Conservation (phyloP, 1,139 yeast species). For the Diutina pseudorugosa region DNA sequence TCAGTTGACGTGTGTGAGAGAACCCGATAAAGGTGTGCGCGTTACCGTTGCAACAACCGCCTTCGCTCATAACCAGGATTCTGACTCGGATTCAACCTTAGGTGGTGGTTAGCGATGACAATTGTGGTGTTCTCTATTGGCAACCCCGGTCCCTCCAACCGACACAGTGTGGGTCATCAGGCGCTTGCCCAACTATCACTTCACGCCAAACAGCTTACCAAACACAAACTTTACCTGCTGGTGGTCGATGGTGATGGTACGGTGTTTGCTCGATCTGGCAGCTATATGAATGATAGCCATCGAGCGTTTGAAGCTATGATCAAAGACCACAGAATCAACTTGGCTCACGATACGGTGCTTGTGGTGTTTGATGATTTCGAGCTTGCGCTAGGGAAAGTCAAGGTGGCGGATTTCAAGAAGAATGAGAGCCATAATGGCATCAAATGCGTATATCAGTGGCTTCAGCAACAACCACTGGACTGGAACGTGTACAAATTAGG, state of each 20-base stretch:
- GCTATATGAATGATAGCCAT: constrained; percentile 31
- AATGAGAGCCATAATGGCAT: constrained; percentile 33
- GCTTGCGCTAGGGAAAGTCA: constrained; percentile 17
- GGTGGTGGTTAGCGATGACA: not conserved
- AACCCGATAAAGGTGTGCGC: not conserved
- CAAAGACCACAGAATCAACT: constrained; percentile 11
- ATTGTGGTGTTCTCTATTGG: constrained; percentile 28
- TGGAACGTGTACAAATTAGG: constrained; percentile 17
- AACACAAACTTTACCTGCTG: constrained; percentile 15
- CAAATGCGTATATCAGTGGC: constrained; percentile 13
- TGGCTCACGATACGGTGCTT: constrained; percentile 11
- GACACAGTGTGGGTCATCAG: constrained; percentile 31
- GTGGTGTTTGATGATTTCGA: constrained; percentile 33
- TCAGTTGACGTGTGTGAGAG: not conserved
- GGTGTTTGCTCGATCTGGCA: constrained; percentile 23
- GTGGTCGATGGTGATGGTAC: constrained; percentile 13
- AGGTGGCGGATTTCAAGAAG: constrained; percentile 17
- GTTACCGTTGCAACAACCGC: not conserved
- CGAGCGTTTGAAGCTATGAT: constrained; percentile 18
- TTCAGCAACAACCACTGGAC: constrained; percentile 5
- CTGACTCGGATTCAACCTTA: not conserved
- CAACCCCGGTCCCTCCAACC: constrained; percentile 27
- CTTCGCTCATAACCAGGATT: not conserved
- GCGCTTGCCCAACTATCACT: constrained; percentile 18
- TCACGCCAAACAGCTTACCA: constrained; percentile 14